phyloP scores from a whole-genome alignment of 352 stramenopile genomes.

The Pythium guiyangense region DNA sequence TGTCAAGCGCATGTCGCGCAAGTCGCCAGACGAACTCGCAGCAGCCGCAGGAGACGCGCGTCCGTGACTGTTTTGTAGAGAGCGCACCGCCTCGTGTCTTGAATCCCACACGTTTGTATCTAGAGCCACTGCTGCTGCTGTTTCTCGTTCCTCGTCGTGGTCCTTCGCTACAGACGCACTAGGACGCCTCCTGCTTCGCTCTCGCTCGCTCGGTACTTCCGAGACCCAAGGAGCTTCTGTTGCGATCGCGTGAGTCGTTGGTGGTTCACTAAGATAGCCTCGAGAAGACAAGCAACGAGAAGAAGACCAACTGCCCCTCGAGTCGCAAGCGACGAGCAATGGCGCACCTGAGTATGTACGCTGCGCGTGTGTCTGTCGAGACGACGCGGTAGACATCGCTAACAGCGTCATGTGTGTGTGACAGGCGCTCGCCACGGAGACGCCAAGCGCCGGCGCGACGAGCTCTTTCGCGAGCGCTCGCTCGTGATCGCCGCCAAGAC shows the following conservation, averaged over 20 bases:
- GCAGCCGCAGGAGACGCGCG: neutral
- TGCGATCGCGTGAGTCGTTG: too few species aligned
- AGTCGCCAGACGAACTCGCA: conserved; percentile 29
- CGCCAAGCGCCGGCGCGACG: conserved; percentile 39
- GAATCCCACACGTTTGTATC: too few species aligned
- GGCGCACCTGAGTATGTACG: conserved; percentile 2
- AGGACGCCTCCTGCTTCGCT: neutral
- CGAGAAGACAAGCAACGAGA: neutral
- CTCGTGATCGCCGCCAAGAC: conserved; percentile 37
- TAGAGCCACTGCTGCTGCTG: neutral
- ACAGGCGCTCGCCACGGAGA: conserved; percentile 54
- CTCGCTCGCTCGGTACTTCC: too few species aligned
- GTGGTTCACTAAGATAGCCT: too few species aligned
- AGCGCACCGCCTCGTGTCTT: too few species aligned
- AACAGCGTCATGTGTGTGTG: too few species aligned
- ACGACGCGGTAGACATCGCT: too few species aligned
- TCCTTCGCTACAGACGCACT: too few species aligned
- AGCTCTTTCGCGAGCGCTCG: conserved; percentile 41
- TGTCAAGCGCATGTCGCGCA: conserved; percentile 83
- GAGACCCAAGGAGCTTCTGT: too few species aligned
- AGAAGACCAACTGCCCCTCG: too few species aligned
- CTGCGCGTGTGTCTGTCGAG: neutral
- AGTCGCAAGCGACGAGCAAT: neutral
- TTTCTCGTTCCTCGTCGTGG: too few species aligned
- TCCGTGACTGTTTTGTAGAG: too few species aligned